These are phyloP conservation scores for Debaryomyces robertsiae DNA, from an alignment of 1,139 yeast genomes.

Conservation along the genomic window DNA sequence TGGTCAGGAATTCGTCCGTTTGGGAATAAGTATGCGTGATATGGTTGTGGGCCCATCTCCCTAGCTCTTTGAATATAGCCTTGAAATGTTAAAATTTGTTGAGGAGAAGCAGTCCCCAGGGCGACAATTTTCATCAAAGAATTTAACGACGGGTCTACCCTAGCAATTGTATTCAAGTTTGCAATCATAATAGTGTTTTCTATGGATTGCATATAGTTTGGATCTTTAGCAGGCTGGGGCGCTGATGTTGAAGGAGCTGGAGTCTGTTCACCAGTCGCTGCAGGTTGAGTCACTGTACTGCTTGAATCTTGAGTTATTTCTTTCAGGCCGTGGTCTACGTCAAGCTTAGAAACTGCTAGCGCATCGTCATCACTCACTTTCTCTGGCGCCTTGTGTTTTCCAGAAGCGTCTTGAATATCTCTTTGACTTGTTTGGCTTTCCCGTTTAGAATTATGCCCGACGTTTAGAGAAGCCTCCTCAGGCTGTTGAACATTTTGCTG, in stretches of 20 bases:
- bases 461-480: too few relatives aligned
- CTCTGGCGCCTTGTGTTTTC: too few relatives aligned
- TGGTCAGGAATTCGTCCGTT: slow-evolving; percentile 15
- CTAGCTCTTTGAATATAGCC: slow-evolving; percentile 76
- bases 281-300: neutral
- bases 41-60: slow-evolving; percentile 67
- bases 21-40: slow-evolving; percentile 36
- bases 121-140: slow-evolving; percentile 83
- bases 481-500: too few relatives aligned
- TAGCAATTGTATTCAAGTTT: slow-evolving; percentile 79
- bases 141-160: slow-evolving; percentile 66
- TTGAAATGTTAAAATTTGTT: slow-evolving; percentile 75
- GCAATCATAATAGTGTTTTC: slow-evolving; percentile 81
- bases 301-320: neutral
- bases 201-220: slow-evolving; percentile 54
- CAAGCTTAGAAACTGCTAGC: neutral
- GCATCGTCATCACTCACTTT: too few relatives aligned
- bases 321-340: neutral
- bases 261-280: slow-evolving; percentile 5
- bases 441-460: too few relatives aligned
- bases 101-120: slow-evolving; percentile 69
- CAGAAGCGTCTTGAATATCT: too few relatives aligned
- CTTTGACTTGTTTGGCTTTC: too few relatives aligned
- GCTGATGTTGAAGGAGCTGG: slow-evolving; percentile 12
- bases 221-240: slow-evolving; percentile 20